Evolutionary conservation across 148 eudicot genomes (phyloP).

Genomic region (Vaccinium corymbosum): DNA sequence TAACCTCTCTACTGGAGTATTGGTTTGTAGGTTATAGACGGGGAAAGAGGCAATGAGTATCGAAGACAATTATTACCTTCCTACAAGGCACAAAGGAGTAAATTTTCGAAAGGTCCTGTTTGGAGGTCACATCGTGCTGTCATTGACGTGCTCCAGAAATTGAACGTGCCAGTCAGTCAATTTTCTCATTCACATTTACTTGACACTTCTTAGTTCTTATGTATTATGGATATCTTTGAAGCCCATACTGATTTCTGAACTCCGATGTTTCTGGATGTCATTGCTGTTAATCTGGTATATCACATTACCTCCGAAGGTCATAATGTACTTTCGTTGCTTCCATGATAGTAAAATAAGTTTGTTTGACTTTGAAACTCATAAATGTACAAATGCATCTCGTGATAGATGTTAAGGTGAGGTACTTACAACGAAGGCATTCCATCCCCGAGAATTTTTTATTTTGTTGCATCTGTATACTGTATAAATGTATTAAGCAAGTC

Average conservation of each 20-base stretch:
- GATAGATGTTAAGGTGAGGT: background rate
- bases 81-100: slow-evolving; percentile 76
- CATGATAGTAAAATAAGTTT: background rate
- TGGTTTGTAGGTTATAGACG: slow-evolving; percentile 69
- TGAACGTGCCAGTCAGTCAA: slow-evolving; percentile 72
- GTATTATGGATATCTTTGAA: background rate
- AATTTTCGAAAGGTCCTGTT: slow-evolving; percentile 37
- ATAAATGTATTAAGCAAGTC: background rate
- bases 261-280: slow-evolving; percentile 2
- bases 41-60: slow-evolving; percentile 76
- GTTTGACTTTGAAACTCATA: background rate
- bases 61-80: slow-evolving; percentile 75
- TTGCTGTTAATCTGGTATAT: slow-evolving; percentile 8
- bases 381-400: background rate
- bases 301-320: background rate
- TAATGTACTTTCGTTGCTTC: background rate
- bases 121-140: slow-evolving; percentile 52
- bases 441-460: background rate
- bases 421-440: background rate
- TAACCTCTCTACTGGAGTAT: background rate
- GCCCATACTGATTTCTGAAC: background rate
- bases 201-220: background rate
- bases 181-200: background rate
- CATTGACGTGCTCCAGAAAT: slow-evolving; percentile 46
- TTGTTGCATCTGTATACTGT: background rate